Conservation (phyloP, 805 yeast species). For the Lipomyces starkeyi region DNA sequence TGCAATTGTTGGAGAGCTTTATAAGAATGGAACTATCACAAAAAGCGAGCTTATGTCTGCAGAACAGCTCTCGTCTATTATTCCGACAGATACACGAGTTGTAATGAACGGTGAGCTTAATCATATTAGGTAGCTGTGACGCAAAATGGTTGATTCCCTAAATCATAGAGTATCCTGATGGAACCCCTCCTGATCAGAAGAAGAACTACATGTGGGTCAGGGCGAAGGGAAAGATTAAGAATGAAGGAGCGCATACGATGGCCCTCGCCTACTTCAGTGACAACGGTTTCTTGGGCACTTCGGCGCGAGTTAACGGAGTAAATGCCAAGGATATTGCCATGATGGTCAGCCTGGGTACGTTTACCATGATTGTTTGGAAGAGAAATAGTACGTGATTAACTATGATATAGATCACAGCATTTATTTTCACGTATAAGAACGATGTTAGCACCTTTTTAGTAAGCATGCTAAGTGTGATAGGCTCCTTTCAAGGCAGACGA, state of each 20-base stretch:
- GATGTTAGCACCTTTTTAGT: not conserved
- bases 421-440: conserved; percentile 34
- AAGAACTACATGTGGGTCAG: conserved; percentile 32
- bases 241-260: conserved; percentile 33
- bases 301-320: conserved; percentile 30
- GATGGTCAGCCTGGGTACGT: conserved; percentile 37
- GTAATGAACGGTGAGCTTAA: conserved; percentile 7
- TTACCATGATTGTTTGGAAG: not conserved
- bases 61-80: not conserved
- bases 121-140: not conserved
- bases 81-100: conserved; percentile 18
- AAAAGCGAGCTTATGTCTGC: conserved; percentile 4
- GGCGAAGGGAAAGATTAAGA: conserved; percentile 31
- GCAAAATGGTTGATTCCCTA: conserved; percentile 10
- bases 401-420: conserved; percentile 31
- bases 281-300: conserved; percentile 34
- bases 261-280: conserved; percentile 41
- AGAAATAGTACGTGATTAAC: not conserved
- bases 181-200: conserved; percentile 21
- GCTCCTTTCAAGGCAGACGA: conserved; percentile 36
- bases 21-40: conserved; percentile 7
- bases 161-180: conserved; percentile 18
- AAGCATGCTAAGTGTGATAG: conserved; percentile 9
- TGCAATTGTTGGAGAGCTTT: conserved; percentile 1
- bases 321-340: conserved; percentile 20